These are phyloP conservation scores for Salix caprea DNA, from an alignment of 345 rosid species.

Conservation along the genomic window DNA sequence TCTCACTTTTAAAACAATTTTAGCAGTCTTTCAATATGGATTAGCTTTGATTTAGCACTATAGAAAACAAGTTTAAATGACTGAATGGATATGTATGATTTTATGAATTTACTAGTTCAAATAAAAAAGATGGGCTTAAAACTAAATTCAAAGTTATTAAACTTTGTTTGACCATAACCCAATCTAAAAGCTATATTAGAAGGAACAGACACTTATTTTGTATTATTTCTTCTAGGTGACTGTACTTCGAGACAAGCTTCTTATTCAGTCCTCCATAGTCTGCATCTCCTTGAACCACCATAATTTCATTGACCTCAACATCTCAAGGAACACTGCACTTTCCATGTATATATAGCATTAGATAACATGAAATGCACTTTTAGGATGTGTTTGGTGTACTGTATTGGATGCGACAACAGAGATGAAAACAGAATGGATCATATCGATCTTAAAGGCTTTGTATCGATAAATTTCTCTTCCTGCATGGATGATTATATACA, in stretches of 20 bases:
- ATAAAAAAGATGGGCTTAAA: too few relatives aligned
- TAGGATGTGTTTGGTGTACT: too few relatives aligned
- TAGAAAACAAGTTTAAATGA: background rate
- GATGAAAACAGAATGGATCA: too few relatives aligned
- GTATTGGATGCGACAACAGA: too few relatives aligned
- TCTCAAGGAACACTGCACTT: slow-evolving; percentile 4
- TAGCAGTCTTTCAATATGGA: background rate
- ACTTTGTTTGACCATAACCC: too few relatives aligned
- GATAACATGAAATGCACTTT: background rate
- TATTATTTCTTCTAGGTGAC: background rate
- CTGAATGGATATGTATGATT: background rate
- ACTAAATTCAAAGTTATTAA: too few relatives aligned
- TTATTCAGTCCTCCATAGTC: background rate
- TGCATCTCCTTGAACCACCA: background rate
- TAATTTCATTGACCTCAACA: background rate
- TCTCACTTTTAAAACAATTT: background rate
- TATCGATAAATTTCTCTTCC: too few relatives aligned
- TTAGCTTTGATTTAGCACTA: background rate
- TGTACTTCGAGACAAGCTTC: background rate
- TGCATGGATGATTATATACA: too few relatives aligned
- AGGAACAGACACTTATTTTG: background rate
- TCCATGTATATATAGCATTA: background rate
- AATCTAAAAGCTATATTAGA: background rate
- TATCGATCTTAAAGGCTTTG: too few relatives aligned
- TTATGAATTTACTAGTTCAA: background rate